phyloP scores from a whole-genome alignment of 805 yeast species.

The Blastobotrys attinorum region DNA sequence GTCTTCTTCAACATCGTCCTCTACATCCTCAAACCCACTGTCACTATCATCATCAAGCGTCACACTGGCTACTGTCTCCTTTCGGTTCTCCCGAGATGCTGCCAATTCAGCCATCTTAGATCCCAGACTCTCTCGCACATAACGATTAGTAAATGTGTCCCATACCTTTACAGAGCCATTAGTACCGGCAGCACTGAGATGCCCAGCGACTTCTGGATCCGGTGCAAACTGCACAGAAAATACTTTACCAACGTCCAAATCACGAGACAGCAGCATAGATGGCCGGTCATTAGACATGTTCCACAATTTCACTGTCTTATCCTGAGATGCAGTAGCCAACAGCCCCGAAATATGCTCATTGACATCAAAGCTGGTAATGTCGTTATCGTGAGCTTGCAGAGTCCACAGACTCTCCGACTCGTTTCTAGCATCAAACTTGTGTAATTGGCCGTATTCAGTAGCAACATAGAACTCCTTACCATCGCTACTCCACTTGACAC shows the following conservation, averaged over 20 bases:
- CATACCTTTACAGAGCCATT: slow-evolving; percentile 79
- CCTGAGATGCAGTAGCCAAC: slow-evolving; percentile 83
- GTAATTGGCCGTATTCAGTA: slow-evolving; percentile 83
- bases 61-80: slow-evolving; percentile 8
- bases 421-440: slow-evolving; percentile 77
- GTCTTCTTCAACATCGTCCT: slow-evolving; percentile 1
- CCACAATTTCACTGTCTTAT: slow-evolving; percentile 83
- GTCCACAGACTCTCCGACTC: slow-evolving; percentile 78
- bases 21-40: slow-evolving; percentile 2
- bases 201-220: slow-evolving; percentile 80
- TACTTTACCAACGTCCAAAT: slow-evolving; percentile 91
- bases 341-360: slow-evolving; percentile 62
- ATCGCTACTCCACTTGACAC: slow-evolving; percentile 61
- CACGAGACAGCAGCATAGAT: slow-evolving; percentile 82
- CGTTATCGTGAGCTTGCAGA: slow-evolving; percentile 93
- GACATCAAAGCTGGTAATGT: slow-evolving; percentile 72
- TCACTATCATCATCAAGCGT: slow-evolving; percentile 7
- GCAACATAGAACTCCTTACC: slow-evolving; percentile 64
- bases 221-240: slow-evolving; percentile 76
- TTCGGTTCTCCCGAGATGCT: slow-evolving; percentile 1
- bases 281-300: slow-evolving; percentile 58
- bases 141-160: slow-evolving; percentile 79
- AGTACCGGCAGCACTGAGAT: slow-evolving; percentile 81
- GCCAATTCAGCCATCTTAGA: slow-evolving; percentile 16
- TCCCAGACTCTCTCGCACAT: slow-evolving; percentile 65